Percentiles rank a stretch among this genome's conserved stretches.
Conservation (phyloP, 805 yeast genomes). For the Kodamaea kakaduensis region DNA sequence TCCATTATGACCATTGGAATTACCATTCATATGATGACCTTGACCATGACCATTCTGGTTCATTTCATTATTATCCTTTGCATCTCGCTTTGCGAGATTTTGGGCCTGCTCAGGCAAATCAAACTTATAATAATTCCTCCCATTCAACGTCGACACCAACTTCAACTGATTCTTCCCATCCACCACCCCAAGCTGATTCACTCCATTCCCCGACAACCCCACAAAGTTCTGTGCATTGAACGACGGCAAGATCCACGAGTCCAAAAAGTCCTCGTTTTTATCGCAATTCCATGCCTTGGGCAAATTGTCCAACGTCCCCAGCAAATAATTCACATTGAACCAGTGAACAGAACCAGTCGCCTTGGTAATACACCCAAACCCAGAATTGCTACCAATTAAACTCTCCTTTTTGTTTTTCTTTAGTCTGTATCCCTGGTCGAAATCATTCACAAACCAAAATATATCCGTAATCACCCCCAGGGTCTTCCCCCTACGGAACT, state of each 20-base stretch:
- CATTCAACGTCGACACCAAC: slow-evolving; percentile 36
- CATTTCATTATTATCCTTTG: not conserved
- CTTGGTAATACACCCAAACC: slow-evolving; percentile 51
- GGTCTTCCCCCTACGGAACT: slow-evolving; percentile 60
- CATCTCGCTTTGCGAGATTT: not conserved
- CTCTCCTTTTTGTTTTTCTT: slow-evolving; percentile 1
- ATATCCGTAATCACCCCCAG: slow-evolving; percentile 49
- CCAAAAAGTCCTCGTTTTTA: slow-evolving; percentile 17
- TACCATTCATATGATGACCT: not conserved
- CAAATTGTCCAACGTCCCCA: slow-evolving; percentile 30
- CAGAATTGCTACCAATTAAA: slow-evolving; percentile 24
- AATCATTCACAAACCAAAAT: slow-evolving; percentile 48
- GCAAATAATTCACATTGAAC: slow-evolving; percentile 45
- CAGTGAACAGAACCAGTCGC: slow-evolving; percentile 60
- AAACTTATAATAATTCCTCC: slow-evolving; percentile 36
- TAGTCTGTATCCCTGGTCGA: not conserved
- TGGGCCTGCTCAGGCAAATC: slow-evolving; percentile 13
- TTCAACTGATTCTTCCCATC: slow-evolving; percentile 30
- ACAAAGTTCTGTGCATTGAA: slow-evolving; percentile 26
- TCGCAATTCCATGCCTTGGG: slow-evolving; percentile 15
- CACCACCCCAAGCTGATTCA: slow-evolving; percentile 30
- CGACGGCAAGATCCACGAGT: slow-evolving; percentile 48
- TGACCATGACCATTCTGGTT: not conserved
- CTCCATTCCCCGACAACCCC: slow-evolving; percentile 12
- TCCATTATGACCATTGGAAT: too few relatives aligned